A percentile compares a stretch with the other conserved stretches of the same genome.
phyloP scores from a whole-genome alignment of 2,329 filamentous ascomycete genomes.

The Trichoderma cornu-damae region DNA sequence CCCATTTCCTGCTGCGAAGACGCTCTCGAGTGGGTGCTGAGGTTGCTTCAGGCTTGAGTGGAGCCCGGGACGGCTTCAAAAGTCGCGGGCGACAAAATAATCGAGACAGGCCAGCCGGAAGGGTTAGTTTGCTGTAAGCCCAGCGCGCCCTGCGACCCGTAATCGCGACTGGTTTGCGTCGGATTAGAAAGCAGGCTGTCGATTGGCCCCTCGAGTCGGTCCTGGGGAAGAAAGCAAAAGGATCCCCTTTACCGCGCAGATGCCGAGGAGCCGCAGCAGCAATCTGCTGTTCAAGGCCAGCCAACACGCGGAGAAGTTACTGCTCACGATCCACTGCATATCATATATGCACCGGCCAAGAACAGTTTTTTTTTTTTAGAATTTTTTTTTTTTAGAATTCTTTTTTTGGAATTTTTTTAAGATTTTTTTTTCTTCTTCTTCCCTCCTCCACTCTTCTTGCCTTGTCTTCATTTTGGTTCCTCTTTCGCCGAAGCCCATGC shows the following conservation, averaged over 20 bases:
- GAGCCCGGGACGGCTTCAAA: not conserved
- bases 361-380: too few relatives aligned
- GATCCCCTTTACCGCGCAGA: not conserved
- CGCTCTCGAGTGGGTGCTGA: not conserved
- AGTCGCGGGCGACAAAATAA: slow-evolving; percentile 6
- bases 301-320: slow-evolving; percentile 5
- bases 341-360: slow-evolving; percentile 1
- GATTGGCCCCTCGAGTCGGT: not conserved
- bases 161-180: not conserved
- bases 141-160: too few relatives aligned
- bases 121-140: too few relatives aligned
- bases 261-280: not conserved
- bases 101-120: not conserved
- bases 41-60: not conserved
- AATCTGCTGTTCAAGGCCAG: slow-evolving; percentile 6
- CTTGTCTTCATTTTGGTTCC: not conserved
- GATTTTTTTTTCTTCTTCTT: too few relatives aligned
- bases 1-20: not conserved
- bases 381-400: too few relatives aligned
- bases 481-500: not conserved
- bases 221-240: not conserved
- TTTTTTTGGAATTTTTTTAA: too few relatives aligned
- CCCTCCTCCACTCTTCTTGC: not conserved
- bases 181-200: not conserved
- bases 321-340: slow-evolving; percentile 9